Evolutionary conservation across 345 rosid genomes (phyloP), one percentile per base, ranked within the genome.

Genomic region (Pelargonium nanum): DNA sequence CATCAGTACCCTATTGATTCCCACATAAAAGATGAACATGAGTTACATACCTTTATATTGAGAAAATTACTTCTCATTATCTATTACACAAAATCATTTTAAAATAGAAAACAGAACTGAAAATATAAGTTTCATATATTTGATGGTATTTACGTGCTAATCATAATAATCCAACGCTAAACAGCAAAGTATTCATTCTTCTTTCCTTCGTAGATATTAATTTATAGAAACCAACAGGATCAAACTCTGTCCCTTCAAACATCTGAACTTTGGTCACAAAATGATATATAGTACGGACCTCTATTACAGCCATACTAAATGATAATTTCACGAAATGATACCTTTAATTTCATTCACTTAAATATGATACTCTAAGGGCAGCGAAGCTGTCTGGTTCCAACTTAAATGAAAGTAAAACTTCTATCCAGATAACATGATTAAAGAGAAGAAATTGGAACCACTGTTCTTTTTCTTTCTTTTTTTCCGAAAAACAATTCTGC

Each of bases 1-100:
- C 77, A 76, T 84, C 84, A 32, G 72, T 63, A 19, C 68, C 81
- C 94, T 84, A 83, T 50, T 48, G 24, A 65, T 40, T 22, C 26
- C 21, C 45, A 69, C 17, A 19, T 19, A 32, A 12, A 13, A 57
- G 1, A 52, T 16, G 22, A 7, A 59, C 21, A 6, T 22, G 55
- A 45, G 48, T 9, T 10, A 40, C 48, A 40, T 9, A 12, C 15
- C 48, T 40, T 40, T 26, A 16, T 56, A 15, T 4, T 45, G 2
- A 17, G 52, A 13, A 5, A 45, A 45, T 45, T 45, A 13, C 5
- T 13, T 45, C 15, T 10, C 52, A 45, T 17, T 45, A 45, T 13
- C n/a, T 45, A 2, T 45, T 13, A 13, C 19, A 13, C n/a, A 48
- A 12, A 48, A 48, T 1, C 53, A 48, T 48, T 48, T 5, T 5